Base-by-base conservation (phyloP, 768 basidiomycete genomes). In the Ramaria sp. region DNA sequence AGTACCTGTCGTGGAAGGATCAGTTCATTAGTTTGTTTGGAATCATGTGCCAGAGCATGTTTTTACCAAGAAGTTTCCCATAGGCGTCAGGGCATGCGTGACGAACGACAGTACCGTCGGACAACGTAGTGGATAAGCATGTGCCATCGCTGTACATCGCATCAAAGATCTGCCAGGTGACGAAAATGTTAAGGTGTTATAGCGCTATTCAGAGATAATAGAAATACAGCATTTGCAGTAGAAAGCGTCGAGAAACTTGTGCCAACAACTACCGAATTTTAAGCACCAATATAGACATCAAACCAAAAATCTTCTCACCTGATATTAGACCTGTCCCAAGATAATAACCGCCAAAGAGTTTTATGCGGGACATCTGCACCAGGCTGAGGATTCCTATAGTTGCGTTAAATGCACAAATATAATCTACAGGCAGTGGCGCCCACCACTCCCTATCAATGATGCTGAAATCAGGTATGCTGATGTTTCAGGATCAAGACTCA, bases 381-480 rank as follows among this genome's bases (percentile, higher is more conserved):
- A 86, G 69, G 65, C 85, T 87, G 31, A 89, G 64, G 31, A 88
- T 84, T 0, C 86, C 86, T 87, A 53, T n/a, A 31, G 19, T 38
- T 42, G 12, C n/a, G n/a, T 33, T 33, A 46, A 55, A n/a, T 19
- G 24, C 37, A 43, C 13, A 19, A 4, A 41, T 15, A 19, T 39
- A 11, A 37, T 4, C 10, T 12, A 19, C n/a, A 15, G 47, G 2
- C 45, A 31, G 41, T 37, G 7, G 4, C 13, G 71, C 81, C 22
- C 56, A 83, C 85, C 85, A 63, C 82, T 86, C n/a, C 83, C 80
- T 63, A 90, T 90, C 51, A 91, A 73, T 1, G 83, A 84, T 0
- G 89, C 82, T 7, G 87, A 89, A 61, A 91, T 80, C 83, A 91
- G 80, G 64, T 91, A 92, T 0, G 84, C 72, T 11, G 83, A 83